Percentiles rank a stretch among this genome's conserved stretches.
phyloP scores from a whole-genome alignment of 306 rosid genomes.

The Erythrophleum fordii region DNA sequence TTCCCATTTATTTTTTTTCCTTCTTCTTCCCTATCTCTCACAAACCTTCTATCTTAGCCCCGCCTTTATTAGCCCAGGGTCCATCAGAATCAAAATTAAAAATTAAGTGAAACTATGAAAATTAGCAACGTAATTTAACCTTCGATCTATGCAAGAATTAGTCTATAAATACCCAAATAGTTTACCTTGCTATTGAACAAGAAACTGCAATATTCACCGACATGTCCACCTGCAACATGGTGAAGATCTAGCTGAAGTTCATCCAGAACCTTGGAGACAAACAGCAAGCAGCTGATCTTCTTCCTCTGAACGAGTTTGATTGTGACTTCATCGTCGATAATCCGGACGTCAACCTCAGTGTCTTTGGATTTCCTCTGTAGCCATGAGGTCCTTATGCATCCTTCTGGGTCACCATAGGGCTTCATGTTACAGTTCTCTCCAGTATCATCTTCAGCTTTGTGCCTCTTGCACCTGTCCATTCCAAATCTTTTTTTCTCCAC shows the following conservation, averaged over 20 bases:
- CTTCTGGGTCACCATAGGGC: constrained; percentile 62
- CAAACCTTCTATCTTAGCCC: too few relatives aligned
- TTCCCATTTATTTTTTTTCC: too few relatives aligned
- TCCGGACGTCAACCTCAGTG: constrained; percentile 89
- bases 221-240: constrained; percentile 96
- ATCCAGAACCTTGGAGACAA: constrained; percentile 74
- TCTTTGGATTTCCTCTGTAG: constrained; percentile 94
- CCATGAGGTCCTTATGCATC: constrained; percentile 86
- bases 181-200: constrained; percentile 89
- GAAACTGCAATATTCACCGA: constrained; percentile 92
- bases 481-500: constrained; percentile 85
- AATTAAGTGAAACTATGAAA: too few relatives aligned
- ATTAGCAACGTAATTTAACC: not conserved
- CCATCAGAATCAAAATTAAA: too few relatives aligned
- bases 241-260: constrained; percentile 90
- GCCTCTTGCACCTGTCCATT: constrained; percentile 74
- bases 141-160: not conserved
- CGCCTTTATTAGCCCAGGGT: too few relatives aligned
- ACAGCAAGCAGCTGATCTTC: constrained; percentile 74
- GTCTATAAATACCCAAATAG: not conserved
- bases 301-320: constrained; percentile 83
- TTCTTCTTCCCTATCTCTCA: too few relatives aligned
- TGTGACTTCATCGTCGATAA: constrained; percentile 86
- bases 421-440: constrained; percentile 72
- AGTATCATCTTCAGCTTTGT: constrained; percentile 52